Evolutionary conservation across 169 alveolate genomes (phyloP).

Genomic region (Plasmodium berghei): DNA sequence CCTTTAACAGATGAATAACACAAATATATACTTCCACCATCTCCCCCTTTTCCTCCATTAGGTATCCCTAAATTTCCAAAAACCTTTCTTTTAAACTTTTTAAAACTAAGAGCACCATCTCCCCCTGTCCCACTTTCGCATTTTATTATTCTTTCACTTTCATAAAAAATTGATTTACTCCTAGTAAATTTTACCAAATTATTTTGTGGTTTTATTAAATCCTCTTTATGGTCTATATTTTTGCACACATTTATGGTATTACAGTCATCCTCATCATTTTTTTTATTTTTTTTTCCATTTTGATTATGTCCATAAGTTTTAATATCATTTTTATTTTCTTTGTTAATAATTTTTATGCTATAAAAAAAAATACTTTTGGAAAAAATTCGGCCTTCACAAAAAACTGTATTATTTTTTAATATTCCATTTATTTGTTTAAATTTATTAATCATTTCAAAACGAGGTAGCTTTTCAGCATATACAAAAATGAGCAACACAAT

Average conservation of each 20-base stretch:
- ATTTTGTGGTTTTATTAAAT: conserved; percentile 3
- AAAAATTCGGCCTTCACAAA: not conserved
- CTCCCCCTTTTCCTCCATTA: conserved; percentile 76
- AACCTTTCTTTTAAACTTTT: conserved; percentile 55
- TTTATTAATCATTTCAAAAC: conserved; percentile 15
- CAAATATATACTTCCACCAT: conserved; percentile 62
- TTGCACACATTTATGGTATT: not conserved
- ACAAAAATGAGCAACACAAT: not conserved
- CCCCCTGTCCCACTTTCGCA: conserved; percentile 73
- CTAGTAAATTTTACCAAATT: conserved; percentile 7
- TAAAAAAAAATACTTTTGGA: conserved; percentile 11
- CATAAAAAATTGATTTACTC: conserved; percentile 53
- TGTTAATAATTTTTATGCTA: conserved; percentile 57
- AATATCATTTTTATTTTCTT: conserved; percentile 11
- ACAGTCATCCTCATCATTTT: not conserved
- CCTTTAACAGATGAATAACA: conserved; percentile 25
- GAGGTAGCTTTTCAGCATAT: not conserved
- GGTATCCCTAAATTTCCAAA: conserved; percentile 67
- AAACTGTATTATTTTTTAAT: not conserved
- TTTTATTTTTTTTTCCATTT: conserved; percentile 1
- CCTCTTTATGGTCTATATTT: not conserved
- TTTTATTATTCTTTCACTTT: conserved; percentile 69
- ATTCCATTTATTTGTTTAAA: conserved; percentile 13
- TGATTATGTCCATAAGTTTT: conserved; percentile 17
- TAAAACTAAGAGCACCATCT: conserved; percentile 57